Evolutionary conservation across 345 rosid genomes (phyloP).

Genomic region (Euphorbia pulcherrima): DNA sequence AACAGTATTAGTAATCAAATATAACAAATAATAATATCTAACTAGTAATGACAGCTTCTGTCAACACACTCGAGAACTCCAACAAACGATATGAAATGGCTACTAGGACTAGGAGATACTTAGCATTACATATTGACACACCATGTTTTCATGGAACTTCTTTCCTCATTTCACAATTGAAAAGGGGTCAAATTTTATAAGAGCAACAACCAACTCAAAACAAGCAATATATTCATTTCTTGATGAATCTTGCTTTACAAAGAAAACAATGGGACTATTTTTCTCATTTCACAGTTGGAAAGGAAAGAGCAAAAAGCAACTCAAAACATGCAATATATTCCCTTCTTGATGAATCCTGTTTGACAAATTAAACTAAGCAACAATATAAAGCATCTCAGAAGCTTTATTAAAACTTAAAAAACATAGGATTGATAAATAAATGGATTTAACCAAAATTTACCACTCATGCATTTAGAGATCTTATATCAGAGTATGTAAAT

Average conservation of each 20-base stretch:
- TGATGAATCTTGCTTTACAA: no score
- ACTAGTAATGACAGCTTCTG: background rate
- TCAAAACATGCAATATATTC: background rate
- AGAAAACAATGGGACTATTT: no score
- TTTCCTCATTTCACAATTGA: background rate
- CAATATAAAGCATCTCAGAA: background rate
- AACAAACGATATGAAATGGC: background rate
- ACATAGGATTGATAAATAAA: background rate
- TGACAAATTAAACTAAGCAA: background rate
- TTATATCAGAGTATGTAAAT: no score
- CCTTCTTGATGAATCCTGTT: background rate
- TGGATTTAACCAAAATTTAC: background rate
- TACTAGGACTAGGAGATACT: background rate
- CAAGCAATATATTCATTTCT: background rate
- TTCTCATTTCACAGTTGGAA: no score
- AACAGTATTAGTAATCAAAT: background rate
- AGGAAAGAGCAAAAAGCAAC: background rate
- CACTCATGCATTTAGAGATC: background rate
- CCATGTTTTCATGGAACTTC: background rate
- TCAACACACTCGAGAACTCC: background rate
- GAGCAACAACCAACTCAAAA: background rate
- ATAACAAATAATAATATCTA: background rate
- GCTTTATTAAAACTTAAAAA: background rate
- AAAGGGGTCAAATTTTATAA: background rate
- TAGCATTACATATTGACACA: background rate